Evolutionary conservation across 495 filamentous ascomycete species (phyloP).

Genomic region (Neurospora sp.): DNA sequence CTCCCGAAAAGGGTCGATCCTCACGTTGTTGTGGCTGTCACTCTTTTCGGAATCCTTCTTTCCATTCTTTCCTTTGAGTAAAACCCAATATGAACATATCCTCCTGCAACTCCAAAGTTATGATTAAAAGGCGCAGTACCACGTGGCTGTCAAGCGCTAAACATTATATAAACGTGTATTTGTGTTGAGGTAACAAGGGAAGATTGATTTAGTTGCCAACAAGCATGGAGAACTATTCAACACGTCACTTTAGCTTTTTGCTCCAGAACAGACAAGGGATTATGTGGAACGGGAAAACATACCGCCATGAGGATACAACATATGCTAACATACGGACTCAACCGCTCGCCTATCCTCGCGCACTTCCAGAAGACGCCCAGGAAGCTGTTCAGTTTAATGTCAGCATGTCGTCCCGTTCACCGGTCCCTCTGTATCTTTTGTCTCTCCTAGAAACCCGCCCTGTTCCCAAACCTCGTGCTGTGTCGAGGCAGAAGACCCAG

Average conservation of each 20-base stretch:
- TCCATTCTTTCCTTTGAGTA: background rate
- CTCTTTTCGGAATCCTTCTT: background rate
- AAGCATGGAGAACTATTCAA: conserved; percentile 5
- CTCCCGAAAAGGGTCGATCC: background rate
- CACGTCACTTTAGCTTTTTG: background rate
- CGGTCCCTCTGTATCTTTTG: background rate
- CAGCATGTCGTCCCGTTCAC: background rate
- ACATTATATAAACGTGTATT: background rate
- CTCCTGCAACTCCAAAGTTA: background rate
- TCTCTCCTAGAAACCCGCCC: too few species aligned
- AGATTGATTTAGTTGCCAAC: conserved; percentile 7
- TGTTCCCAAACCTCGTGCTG: background rate
- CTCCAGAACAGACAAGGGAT: background rate
- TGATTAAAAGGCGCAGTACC: background rate
- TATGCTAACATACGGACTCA: conserved; percentile 93
- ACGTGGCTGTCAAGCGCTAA: background rate
- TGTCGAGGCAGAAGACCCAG: background rate
- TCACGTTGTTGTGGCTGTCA: background rate
- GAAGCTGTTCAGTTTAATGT: conserved; percentile 39
- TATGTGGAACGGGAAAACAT: conserved; percentile 5
- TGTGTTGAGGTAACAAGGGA: background rate
- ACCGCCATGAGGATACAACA: conserved; percentile 95
- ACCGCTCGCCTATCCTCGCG: conserved; percentile 81
- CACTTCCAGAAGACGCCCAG: conserved; percentile 96
- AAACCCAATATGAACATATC: background rate